Base-by-base conservation (phyloP, 495 filamentous ascomycete genomes). In the Aspergillus avenaceus region DNA sequence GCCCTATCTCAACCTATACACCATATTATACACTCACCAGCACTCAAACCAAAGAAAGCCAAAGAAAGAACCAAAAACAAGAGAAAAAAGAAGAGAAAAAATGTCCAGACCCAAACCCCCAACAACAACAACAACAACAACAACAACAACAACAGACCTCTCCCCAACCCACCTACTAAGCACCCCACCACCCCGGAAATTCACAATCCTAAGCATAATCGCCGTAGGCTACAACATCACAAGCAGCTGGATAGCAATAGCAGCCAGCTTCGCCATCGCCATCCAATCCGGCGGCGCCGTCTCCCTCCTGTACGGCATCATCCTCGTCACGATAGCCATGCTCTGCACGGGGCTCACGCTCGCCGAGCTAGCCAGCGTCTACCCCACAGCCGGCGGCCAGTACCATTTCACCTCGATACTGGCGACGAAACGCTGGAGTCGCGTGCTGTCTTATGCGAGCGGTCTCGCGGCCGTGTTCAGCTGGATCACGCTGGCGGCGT, bases 311-410 rank as follows among this genome's bases (percentile, higher is more conserved):
- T 70, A 70, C 36, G 66, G 66, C 36, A 51, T 61, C 31, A 58
- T 70, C 16, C 44, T 58, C 13, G 58, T 62, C 9, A 50, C 59
- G 7, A 26, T 61, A 28, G 54, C 64, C 26, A 62, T 62, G 51
- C 45, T 59, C 40, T 67, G 62, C 13, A 64, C 76, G 12, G 75
- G 73, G 2, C 59, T 71, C 4, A 73, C 70, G 13, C 60, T 79
- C 23, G 75, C 71, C 18, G 78, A 81, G 56, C 60, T 81, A 19
- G 70, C 72, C 1, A 72, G 74, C 8, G 73, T 72, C 41, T 79
- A 75, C 61, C 74, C 76, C 0, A 79, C 78, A 0, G 74, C 75
- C 1, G 76, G 75, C 2, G 76, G 76, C 5, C 77, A 80, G 53
- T 80, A 68, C 36, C 65, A 68, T 48, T 67, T 63, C 54, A 63